These are phyloP conservation scores for Zoysia matrella DNA, from an alignment of 202 grass and related monocot genomes.

Conservation along the genomic window DNA sequence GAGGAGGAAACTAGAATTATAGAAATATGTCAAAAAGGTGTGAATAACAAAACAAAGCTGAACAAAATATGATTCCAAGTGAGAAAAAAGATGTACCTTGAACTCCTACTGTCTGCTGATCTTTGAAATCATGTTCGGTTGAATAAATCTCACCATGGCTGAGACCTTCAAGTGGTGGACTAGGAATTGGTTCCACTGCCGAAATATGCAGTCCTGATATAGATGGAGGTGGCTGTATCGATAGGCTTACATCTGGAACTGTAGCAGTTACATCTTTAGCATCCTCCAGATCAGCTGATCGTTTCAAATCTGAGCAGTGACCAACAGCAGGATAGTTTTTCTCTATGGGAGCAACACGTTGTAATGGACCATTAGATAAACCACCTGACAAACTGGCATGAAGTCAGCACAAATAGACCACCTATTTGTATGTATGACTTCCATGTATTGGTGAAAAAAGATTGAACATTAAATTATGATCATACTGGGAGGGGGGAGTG, in stretches of 20 bases:
- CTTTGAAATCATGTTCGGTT: not conserved
- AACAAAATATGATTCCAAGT: not conserved
- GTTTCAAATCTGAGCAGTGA: not conserved
- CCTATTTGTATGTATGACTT: not conserved
- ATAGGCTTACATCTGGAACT: not conserved
- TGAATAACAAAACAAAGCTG: not conserved
- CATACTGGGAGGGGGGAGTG: not conserved
- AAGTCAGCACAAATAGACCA: not conserved
- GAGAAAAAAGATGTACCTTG: not conserved
- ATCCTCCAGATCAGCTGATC: not conserved
- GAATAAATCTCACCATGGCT: not conserved
- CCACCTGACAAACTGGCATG: not conserved
- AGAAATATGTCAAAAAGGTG: not conserved
- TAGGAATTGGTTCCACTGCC: not conserved
- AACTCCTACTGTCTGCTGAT: not conserved
- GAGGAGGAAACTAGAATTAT: not conserved
- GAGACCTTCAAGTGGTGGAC: not conserved
- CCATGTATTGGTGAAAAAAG: not conserved
- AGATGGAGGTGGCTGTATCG: not conserved
- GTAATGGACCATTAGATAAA: not conserved
- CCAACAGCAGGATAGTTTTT: not conserved
- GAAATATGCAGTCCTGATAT: not conserved
- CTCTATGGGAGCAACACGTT: not conserved
- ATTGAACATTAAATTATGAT: not conserved
- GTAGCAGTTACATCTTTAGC: not conserved